phyloP scores from a whole-genome alignment of 2,329 filamentous ascomycete genomes.

The Hymenoscyphus infarciens region DNA sequence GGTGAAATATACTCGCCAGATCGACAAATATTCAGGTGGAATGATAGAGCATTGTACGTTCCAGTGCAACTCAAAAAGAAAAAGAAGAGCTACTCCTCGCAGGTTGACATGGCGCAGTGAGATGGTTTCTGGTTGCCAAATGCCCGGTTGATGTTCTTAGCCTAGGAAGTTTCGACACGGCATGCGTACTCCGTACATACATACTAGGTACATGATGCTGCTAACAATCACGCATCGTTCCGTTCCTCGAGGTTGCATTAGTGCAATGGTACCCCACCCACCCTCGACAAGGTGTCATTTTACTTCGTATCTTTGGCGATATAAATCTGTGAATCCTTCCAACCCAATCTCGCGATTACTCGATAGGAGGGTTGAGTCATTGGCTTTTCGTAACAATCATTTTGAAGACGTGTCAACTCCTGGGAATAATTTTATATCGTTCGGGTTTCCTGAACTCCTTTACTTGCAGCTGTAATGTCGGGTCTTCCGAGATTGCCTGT shows the following conservation, averaged over 20 bases:
- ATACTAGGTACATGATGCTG: background rate
- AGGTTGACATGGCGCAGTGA: background rate
- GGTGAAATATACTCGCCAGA: background rate
- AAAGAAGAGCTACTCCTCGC: background rate
- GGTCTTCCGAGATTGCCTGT: background rate
- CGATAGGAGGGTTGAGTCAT: background rate
- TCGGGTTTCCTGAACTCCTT: too few relatives aligned
- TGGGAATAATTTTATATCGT: too few relatives aligned
- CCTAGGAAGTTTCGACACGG: background rate
- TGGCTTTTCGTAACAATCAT: background rate
- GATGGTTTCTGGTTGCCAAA: background rate
- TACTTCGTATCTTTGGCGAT: background rate
- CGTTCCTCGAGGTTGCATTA: conserved; percentile 1
- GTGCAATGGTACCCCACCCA: background rate
- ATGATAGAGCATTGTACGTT: background rate
- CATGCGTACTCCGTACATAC: background rate
- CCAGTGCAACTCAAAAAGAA: background rate
- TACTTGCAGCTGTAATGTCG: background rate
- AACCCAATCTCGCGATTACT: background rate
- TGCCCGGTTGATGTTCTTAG: background rate
- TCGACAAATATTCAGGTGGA: background rate
- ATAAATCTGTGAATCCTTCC: background rate
- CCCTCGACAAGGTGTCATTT: background rate
- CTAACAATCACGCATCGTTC: conserved; percentile 2
- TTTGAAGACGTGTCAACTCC: background rate